These are phyloP conservation scores for Mucor irregularis DNA, from an alignment of 371 early-diverging fungal species.

Conservation along the genomic window DNA sequence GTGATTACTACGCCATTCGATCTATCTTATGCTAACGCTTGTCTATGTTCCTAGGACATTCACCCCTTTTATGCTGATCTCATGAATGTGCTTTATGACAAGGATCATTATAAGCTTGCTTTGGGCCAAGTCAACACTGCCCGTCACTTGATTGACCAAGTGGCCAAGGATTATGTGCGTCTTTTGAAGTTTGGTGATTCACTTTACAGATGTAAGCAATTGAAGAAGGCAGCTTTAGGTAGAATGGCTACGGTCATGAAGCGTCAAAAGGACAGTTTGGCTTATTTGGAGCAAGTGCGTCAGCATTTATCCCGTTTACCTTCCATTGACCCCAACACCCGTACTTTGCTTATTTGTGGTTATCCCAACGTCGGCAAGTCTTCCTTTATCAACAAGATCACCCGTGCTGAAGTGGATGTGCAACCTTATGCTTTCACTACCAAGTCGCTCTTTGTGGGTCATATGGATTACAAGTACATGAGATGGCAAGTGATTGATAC, in stretches of 20 bases:
- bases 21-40: not conserved
- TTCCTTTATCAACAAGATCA: constrained; percentile 99
- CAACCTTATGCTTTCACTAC: constrained; percentile 99
- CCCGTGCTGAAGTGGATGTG: constrained; percentile 99
- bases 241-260: constrained; percentile 99
- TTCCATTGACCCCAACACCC: constrained; percentile 98
- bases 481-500: constrained; percentile 99
- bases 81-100: constrained; percentile 99
- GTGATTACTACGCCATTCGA: not conserved
- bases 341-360: constrained; percentile 99
- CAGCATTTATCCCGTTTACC: constrained; percentile 98
- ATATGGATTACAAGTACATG: constrained; percentile 99
- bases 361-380: constrained; percentile 99
- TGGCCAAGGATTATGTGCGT: constrained; percentile 97
- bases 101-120: constrained; percentile 99
- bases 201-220: constrained; percentile 98
- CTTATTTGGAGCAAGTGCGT: constrained; percentile 99
- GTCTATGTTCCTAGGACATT: constrained; percentile 88
- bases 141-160: constrained; percentile 92
- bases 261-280: constrained; percentile 97
- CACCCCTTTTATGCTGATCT: constrained; percentile 99
- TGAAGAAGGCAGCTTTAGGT: constrained; percentile 97
- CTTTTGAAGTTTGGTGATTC: constrained; percentile 99
- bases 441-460: constrained; percentile 99
- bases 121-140: constrained; percentile 99